Evolutionary conservation across 345 rosid genomes (phyloP), one percentile per base, ranked within the genome.

Genomic region (Gynandropsis gynandra): DNA sequence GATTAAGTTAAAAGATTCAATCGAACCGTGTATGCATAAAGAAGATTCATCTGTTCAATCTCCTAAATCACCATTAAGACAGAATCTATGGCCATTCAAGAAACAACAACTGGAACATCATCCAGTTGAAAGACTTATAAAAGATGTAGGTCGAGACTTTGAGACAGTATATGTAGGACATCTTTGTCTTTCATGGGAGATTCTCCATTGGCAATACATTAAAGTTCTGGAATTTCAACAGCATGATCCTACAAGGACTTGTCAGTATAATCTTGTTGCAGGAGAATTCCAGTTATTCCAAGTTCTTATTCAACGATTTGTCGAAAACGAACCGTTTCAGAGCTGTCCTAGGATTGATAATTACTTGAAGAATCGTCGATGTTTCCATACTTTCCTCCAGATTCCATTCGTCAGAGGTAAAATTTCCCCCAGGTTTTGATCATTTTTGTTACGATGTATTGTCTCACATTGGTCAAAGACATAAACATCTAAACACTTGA

Each of bases 111-210:
- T 34, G 0, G 75, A 64, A 45, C 20, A 61, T 9, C 73, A 71
- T 11, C 76, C 78, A 0, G 9, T 38, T 46, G 64, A 41, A 50
- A 74, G 74, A 63, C 56, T 78, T 20, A 53, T 70, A 42, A 77
- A 55, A 42, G 81, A 79, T 5, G 51, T 77, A 56, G 65, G 65
- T 0, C 68, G 54, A 54, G 90, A 85, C 65, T 71, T 87, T 16
- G 97, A 92, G 54, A 67, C 68, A 21, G 95, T 90, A 18, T 92
- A 82, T 20, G 82, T 87, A 20, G 88, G 93, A 45, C 95, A 87
- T 12, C 15, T 78, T 42, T 92, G 97, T 59, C 77, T 87, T 32
- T 83, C 95, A 2, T 92, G 98, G 97, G 95, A 80, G 75, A 88
- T 81, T 3, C 90, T 92, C 52, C 73, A 60, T 46, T 82, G 98